Conservation (phyloP, 805 yeast genomes). For the Saturnispora halmiae region DNA sequence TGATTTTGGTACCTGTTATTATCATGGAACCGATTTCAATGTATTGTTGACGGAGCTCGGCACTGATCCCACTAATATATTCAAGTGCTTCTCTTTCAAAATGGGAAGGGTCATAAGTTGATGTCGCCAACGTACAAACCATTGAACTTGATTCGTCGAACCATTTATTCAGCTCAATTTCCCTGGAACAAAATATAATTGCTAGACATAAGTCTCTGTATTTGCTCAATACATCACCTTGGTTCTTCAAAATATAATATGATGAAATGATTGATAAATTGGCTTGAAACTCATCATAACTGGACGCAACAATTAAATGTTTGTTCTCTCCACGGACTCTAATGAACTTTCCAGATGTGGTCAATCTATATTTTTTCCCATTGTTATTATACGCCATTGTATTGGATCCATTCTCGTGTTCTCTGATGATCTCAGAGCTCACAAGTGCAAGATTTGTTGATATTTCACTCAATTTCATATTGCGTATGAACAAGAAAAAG, state of each 20-base stretch:
- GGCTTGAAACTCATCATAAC: slow-evolving; percentile 18
- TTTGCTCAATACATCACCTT: slow-evolving; percentile 31
- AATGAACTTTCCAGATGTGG: slow-evolving; percentile 37
- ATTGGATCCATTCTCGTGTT: slow-evolving; percentile 26
- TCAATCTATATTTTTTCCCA: slow-evolving; percentile 41
- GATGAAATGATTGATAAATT: slow-evolving; percentile 35
- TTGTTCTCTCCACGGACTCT: slow-evolving; percentile 42
- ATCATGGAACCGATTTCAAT: slow-evolving; percentile 35
- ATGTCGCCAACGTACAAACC: slow-evolving; percentile 30
- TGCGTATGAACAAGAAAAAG: neutral
- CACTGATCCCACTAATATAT: slow-evolving; percentile 24
- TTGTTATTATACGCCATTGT: slow-evolving; percentile 27
- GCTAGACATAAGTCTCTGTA: slow-evolving; percentile 37
- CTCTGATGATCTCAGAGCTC: slow-evolving; percentile 22
- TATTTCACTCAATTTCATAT: slow-evolving; percentile 19
- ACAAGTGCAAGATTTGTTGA: slow-evolving; percentile 23
- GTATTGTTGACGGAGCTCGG: slow-evolving; percentile 25
- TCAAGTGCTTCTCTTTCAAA: slow-evolving; percentile 28
- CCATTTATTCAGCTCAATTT: slow-evolving; percentile 42
- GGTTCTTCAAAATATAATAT: slow-evolving; percentile 32
- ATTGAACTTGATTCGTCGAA: slow-evolving; percentile 36
- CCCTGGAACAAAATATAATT: slow-evolving; percentile 41
- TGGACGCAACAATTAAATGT: slow-evolving; percentile 35
- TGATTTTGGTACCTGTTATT: slow-evolving; percentile 38
- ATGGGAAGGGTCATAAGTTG: slow-evolving; percentile 27